Conservation (phyloP, 2,329 filamentous ascomycete species). For the Arachnopeziza araneosa region DNA sequence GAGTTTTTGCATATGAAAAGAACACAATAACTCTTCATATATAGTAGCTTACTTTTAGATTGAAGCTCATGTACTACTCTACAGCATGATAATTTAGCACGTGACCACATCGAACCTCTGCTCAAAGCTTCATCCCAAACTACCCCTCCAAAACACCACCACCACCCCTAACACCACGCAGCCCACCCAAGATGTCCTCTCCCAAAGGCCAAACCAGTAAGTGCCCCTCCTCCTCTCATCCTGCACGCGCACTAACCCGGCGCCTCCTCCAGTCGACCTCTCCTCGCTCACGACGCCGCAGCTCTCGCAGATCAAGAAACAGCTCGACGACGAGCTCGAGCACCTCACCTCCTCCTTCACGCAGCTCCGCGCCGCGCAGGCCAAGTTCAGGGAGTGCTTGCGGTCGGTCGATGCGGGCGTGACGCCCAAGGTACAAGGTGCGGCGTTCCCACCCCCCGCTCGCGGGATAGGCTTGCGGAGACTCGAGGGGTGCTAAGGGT, state of each 20-base stretch:
- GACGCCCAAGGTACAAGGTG: constrained; percentile 33
- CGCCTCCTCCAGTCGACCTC: constrained; percentile 51
- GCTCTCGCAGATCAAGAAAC: constrained; percentile 87
- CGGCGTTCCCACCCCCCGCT: neutral
- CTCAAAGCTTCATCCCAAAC: neutral
- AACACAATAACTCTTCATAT: neutral
- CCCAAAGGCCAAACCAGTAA: neutral
- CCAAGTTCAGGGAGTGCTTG: constrained; percentile 88
- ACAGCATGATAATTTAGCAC: too few relatives aligned
- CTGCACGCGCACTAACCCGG: neutral
- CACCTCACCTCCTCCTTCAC: constrained; percentile 87
- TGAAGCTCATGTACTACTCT: neutral
- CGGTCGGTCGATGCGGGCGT: constrained; percentile 64
- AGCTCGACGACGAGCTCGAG: constrained; percentile 92
- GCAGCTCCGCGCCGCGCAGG: constrained; percentile 83
- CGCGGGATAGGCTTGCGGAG: neutral
- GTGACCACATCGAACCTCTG: neutral
- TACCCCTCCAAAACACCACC: neutral
- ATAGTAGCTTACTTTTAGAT: neutral
- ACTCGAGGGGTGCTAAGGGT: neutral
- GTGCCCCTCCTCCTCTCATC: neutral
- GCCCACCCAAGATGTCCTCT: neutral
- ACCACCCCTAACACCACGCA: neutral
- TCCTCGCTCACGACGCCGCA: constrained; percentile 76
- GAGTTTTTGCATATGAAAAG: too few relatives aligned